Conservation (phyloP, 2,329 filamentous ascomycete species). For the Dryadomyces quercivorus region DNA sequence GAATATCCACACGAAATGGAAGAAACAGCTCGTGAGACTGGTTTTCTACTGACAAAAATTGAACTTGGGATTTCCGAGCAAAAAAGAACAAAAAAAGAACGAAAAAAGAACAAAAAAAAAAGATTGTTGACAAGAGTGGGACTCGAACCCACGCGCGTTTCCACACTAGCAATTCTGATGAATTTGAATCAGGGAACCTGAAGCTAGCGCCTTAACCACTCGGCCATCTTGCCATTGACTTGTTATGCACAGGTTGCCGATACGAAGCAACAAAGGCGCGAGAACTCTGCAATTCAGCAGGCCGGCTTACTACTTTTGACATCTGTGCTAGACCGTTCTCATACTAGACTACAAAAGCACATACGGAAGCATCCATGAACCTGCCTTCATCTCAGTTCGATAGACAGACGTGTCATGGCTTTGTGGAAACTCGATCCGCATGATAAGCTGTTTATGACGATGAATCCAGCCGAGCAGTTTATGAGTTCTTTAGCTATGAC, state of each 20-base stretch:
- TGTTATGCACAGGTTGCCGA: neutral
- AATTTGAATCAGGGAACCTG: neutral
- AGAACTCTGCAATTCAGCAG: neutral
- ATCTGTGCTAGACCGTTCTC: neutral
- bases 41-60: too few species aligned
- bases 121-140: constrained; percentile 8
- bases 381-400: neutral
- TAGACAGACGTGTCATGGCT: neutral
- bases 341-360: neutral
- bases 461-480: too few species aligned
- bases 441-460: too few species aligned
- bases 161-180: constrained; percentile 7
- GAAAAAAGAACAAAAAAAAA: neutral
- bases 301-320: neutral
- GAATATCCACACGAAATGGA: too few species aligned
- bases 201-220: constrained; percentile 3
- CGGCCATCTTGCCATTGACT: constrained; percentile 1
- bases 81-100: too few species aligned
- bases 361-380: neutral
- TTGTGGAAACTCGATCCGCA: too few species aligned
- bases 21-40: too few species aligned
- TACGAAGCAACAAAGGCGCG: neutral
- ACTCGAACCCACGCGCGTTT: constrained; percentile 13
- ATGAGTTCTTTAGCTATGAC: too few species aligned
- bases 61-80: too few species aligned